These are phyloP conservation scores for Fusarium nematophilum DNA, from an alignment of 2,329 filamentous ascomycete genomes.

Conservation along the genomic window DNA sequence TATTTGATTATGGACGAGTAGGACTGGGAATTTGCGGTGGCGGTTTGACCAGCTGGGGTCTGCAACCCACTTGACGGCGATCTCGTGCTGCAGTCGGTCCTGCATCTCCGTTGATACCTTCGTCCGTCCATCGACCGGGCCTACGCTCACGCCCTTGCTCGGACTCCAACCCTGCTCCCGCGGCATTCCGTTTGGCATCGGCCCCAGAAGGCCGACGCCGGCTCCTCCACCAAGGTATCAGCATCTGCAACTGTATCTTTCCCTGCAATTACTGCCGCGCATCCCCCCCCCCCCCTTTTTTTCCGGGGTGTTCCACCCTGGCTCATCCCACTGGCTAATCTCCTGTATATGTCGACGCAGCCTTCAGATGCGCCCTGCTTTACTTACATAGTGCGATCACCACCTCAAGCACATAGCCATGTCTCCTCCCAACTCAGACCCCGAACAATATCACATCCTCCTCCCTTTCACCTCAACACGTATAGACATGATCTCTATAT, in stretches of 20 bases:
- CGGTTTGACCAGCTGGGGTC: too few species aligned
- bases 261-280: constrained; percentile 44
- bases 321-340: constrained; percentile 47
- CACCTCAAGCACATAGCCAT: constrained; percentile 36
- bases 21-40: too few species aligned
- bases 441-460: too few species aligned
- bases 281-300: too few species aligned
- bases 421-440: too few species aligned
- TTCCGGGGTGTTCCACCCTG: constrained; percentile 49
- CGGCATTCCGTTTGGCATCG: constrained; percentile 29
- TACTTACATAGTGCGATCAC: constrained; percentile 40
- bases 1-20: too few species aligned
- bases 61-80: constrained; percentile 39
- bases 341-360: constrained; percentile 54
- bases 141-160: too few species aligned
- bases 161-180: constrained; percentile 35
- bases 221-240: constrained; percentile 41
- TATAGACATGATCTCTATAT: constrained; percentile 42
- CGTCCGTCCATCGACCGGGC: constrained; percentile 15
- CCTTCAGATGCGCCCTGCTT: constrained; percentile 45
- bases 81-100: constrained; percentile 38
- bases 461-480: too few species aligned
- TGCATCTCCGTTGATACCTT: constrained; percentile 44
- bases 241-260: constrained; percentile 40
- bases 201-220: constrained; percentile 42